Conservation (phyloP, 2,329 filamentous ascomycete species). For the Nemania sp. region DNA sequence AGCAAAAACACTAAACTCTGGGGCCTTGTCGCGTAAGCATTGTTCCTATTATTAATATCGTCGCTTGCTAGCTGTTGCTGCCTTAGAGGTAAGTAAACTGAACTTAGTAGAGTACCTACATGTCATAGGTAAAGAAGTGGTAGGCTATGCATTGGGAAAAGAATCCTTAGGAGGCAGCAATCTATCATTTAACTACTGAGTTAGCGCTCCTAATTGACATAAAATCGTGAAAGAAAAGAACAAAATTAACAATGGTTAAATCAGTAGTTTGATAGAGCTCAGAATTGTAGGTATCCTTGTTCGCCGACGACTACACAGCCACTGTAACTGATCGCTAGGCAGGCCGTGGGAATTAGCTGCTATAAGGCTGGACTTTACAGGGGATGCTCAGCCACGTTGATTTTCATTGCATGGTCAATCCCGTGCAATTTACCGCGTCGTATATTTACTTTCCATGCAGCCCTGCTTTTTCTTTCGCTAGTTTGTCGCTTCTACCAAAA, state of each 20-base stretch:
- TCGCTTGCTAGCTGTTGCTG: background rate
- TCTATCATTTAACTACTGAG: background rate
- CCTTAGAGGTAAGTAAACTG: no score
- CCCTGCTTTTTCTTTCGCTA: background rate
- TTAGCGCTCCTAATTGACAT: background rate
- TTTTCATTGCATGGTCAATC: constrained; percentile 31
- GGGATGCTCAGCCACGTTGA: constrained; percentile 33
- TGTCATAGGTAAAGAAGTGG: background rate
- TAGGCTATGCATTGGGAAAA: background rate
- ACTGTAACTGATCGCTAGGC: background rate
- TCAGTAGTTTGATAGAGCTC: constrained; percentile 18
- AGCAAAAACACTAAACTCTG: constrained; percentile 1
- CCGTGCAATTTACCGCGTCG: background rate
- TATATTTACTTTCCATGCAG: background rate
- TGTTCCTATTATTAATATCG: background rate
- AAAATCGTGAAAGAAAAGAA: background rate
- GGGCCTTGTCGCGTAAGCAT: background rate
- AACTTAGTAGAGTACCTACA: no score
- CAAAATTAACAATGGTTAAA: background rate
- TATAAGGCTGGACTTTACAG: constrained; percentile 35
- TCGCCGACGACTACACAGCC: background rate
- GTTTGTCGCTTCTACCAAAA: no score
- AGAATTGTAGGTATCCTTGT: constrained; percentile 22
- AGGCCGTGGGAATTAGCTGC: background rate
- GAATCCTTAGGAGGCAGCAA: background rate